Evolutionary conservation across 441 rosid genomes (phyloP), one percentile per base, ranked within the genome.

Genomic region (Populus hybrid): DNA sequence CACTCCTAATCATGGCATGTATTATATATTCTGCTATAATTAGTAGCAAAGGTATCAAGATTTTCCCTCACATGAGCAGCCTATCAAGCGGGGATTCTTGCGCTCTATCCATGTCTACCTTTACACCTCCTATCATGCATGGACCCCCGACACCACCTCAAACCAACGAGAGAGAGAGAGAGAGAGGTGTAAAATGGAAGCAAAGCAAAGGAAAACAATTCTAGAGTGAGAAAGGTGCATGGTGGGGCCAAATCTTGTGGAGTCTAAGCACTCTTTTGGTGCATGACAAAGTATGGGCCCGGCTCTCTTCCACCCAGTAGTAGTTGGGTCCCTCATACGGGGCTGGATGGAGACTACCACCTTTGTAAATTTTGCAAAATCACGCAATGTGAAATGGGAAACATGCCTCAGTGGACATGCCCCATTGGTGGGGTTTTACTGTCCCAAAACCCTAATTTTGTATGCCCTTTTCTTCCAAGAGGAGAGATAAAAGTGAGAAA

Each of bases 231-330:
- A 78, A 80, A 83, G 72, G 81, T 86, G 85, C 69, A 77, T 82
- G 75, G 85, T 82, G 81, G 88, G 85, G 81, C 75, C 85, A 2
- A 26, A 5, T 32, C 10, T 42, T 66, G 6, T 36, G 38, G 8
- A 18, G 26, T 24, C 30, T 23, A 23, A 57, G 73, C 20, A 36
- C 74, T 30, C 88, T 86, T 88, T 88, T 86, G 72, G 88, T 82
- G 89, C 88, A 85, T 86, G 89, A 84, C 81, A 84, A 80, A 69
- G 77, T 21, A 83, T 84, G 89, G 89, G 86, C 80, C 77, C 87
- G 21, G 32, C 77, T 73, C 78, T 73, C 77, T 78, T 36, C 81
- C 81, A 65, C 82, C 79, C 78, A 81, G 68, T 42, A 64, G 73
- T 75, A 21, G 23, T 46, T 50, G 81, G 82, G 78, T 20, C 86